Evolutionary conservation across 352 stramenopile genomes (phyloP), one percentile per base, ranked within the genome.

Genomic region (Phytopythium delawarense): DNA sequence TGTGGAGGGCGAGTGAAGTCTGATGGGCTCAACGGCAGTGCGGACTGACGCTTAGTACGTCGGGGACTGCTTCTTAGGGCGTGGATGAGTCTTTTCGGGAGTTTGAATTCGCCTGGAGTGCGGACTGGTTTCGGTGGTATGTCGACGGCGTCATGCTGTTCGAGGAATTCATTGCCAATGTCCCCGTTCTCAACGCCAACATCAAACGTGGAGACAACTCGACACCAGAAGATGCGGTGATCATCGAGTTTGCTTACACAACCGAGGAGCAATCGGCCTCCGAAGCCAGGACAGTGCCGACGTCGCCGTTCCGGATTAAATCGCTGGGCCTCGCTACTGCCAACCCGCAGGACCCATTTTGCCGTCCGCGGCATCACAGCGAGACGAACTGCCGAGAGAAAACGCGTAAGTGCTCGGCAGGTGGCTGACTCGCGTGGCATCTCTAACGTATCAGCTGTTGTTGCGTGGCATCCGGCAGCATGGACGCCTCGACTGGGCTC

Each of bases 111-210:
- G 66, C 71, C 30, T 87, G 77, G 77, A 74, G 79, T 56, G 48
- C 60, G 4, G 23, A 72, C n/a, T 89, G 80, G 78, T 55, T 89
- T 53, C 78, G 80, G 0, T 88, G 80, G 78, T 77, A 76, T 63
- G 69, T 89, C 55, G 67, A 89, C 56, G 70, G 77, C 35, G 57
- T 73, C 1, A 37, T 89, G 46, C 37, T 87, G n/a, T 61, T 71
- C 28, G 78, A 89, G 64, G 73, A 84, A 39, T 67, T 71, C 40
- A 61, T 81, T 20, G 25, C 51, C 21, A 20, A 62, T 35, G 45
- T 35, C 44, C 23, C 39, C 12, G 60, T 62, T n/a, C 23, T 35
- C 18, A 59, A 20, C 25, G 1, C 44, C 4, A 11, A 30, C 11
- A 3, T 1, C 18, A 50, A 13, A n/a, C n/a, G n/a, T n/a, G n/a